Base-by-base conservation (phyloP, 805 yeast species). In the Blastobotrys robertii region DNA sequence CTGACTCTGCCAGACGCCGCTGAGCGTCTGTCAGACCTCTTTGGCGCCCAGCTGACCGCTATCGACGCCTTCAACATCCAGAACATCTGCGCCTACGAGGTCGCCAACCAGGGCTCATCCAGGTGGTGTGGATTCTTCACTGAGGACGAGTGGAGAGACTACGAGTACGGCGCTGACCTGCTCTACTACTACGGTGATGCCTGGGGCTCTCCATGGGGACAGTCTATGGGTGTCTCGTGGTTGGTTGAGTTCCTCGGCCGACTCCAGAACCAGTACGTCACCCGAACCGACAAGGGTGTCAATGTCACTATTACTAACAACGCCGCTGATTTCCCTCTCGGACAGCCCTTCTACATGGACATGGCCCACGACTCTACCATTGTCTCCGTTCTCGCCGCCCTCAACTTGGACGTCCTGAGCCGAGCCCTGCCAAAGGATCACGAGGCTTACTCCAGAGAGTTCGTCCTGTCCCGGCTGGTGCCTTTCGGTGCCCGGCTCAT, bases 341-440 rank as follows among this genome's bases (percentile, higher is more conserved):
- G 65, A 45, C 74, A 59, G 56, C 70, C 73, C 43, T 66, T 82
- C 38, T 79, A 80, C 68, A 67, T 82, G 51, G 81, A 77, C 50
- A 80, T 84, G 65, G 69, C 84, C 11, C 94, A 85, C 56, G 94
- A 85, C 57, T 73, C 81, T 32, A 81, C 80, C 48, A 60, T 84
- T 34, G 66, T 77, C 48, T 66, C 79, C 34, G 77, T 71, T 51
- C 64, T 79, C 51, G 66, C 84, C 22, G 83, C 90, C 1, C 62
- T 83, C 39, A 86, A 84, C 6, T 57, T 83, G 38, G 53, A 56
- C 35, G 52, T 59, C 47, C 50, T 49, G 48, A 70, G 44, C 65
- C 66, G 48, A 2, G 64, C 66, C 34, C 66, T 76, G 34, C 70
- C 78, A 3, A 57, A 70, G 4, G 67, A 67, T 46, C 62, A 64